A percentile compares a stretch with the other conserved stretches of the same genome.
Evolutionary conservation across 148 eudicot species (phyloP).

Genomic region (Pouteria glomerata): DNA sequence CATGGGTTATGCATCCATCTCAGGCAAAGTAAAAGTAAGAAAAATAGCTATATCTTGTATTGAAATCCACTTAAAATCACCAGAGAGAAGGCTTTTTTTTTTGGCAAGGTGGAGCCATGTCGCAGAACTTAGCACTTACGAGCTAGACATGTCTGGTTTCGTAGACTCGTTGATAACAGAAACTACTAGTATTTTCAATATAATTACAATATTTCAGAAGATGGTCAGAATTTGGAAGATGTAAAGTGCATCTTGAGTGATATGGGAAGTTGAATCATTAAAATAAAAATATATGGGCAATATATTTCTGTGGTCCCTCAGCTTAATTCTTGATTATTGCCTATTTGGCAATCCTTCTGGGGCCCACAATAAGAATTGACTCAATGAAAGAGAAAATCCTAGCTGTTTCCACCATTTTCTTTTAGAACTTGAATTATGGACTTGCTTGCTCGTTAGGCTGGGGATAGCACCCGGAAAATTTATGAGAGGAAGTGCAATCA

Average conservation of each 20-base stretch:
- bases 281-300: not conserved
- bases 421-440: constrained; percentile 1
- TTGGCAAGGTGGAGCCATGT: not conserved
- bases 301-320: not conserved
- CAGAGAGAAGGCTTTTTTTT: not conserved
- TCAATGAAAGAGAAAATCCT: not conserved
- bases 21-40: not conserved
- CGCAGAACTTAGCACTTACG: not conserved
- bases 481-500: constrained; percentile 89
- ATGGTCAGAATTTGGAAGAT: not conserved
- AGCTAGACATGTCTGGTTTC: not conserved
- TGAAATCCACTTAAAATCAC: not conserved
- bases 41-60: not conserved
- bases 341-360: not conserved
- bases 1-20: not conserved
- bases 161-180: not conserved
- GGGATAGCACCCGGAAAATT: constrained; percentile 66
- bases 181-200: not conserved
- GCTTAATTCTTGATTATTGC: not conserved
- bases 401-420: not conserved
- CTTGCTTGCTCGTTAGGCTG: constrained; percentile 40
- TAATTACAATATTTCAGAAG: not conserved
- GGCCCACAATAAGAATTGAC: not conserved
- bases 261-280: not conserved
- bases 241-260: not conserved